These are phyloP conservation scores for Omphalea diandra DNA, from an alignment of 441 rosid species.

Conservation along the genomic window DNA sequence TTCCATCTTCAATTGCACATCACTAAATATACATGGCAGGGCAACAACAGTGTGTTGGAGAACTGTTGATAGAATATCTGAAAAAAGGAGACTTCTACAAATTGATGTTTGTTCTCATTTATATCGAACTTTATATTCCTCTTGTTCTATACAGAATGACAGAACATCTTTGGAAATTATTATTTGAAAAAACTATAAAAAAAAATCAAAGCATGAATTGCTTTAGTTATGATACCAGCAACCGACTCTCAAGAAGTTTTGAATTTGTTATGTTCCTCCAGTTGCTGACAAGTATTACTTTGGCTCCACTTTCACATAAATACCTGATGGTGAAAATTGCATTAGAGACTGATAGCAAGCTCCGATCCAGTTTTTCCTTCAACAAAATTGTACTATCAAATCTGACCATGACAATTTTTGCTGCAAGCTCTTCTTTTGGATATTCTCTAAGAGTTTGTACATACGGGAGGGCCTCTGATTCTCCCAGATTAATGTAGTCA, in stretches of 20 bases:
- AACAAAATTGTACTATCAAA: conserved; percentile 57
- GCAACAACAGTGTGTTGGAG: conserved; percentile 47
- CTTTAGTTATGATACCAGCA: conserved; percentile 42
- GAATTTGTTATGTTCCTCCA: conserved; percentile 43
- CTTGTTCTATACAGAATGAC: neutral
- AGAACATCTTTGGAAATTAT: neutral
- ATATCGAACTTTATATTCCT: neutral
- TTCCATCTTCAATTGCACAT: conserved; percentile 32
- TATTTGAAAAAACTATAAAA: conserved; percentile 8
- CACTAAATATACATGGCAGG: conserved; percentile 29
- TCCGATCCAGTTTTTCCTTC: conserved; percentile 36
- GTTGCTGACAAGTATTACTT: conserved; percentile 51
- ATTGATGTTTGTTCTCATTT: neutral
- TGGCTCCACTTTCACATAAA: conserved; percentile 49
- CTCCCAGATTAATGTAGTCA: conserved; percentile 31
- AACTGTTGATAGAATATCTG: conserved; percentile 52
- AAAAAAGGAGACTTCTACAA: conserved; percentile 21
- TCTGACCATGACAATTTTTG: conserved; percentile 70
- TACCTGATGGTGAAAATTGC: conserved; percentile 51
- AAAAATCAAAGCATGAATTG: conserved; percentile 10
- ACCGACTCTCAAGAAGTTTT: conserved; percentile 36
- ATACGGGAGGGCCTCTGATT: conserved; percentile 41
- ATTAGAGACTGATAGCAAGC: conserved; percentile 33
- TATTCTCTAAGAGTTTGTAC: conserved; percentile 57
- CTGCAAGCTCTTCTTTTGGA: conserved; percentile 53